A percentile compares a stretch with the other conserved stretches of the same genome.
These are phyloP conservation scores for Hypoxylon subgilvum DNA, from an alignment of 495 filamentous ascomycete species.

Conservation along the genomic window DNA sequence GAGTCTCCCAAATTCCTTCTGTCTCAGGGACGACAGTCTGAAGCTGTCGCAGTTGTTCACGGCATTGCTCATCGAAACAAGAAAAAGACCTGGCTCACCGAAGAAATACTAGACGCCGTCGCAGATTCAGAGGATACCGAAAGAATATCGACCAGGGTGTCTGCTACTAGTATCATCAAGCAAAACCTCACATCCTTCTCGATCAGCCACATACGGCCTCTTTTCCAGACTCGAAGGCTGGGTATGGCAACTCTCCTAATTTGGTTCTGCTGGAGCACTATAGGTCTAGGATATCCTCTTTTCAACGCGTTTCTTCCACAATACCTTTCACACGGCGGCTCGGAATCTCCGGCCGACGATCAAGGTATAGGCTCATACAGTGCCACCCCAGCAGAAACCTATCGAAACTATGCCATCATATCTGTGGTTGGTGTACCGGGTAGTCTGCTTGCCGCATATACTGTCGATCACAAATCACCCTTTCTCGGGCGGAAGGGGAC, in stretches of 20 bases:
- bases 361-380: constrained; percentile 13
- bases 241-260: constrained; percentile 58
- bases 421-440: constrained; percentile 74
- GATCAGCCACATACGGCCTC: constrained; percentile 50
- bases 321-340: constrained; percentile 74
- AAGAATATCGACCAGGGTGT: constrained; percentile 32
- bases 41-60: constrained; percentile 77
- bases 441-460: constrained; percentile 70
- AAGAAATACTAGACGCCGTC: constrained; percentile 62
- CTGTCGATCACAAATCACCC: constrained; percentile 69
- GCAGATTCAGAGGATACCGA: constrained; percentile 44
- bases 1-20: constrained; percentile 87
- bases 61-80: constrained; percentile 74
- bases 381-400: constrained; percentile 49
- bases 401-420: constrained; percentile 79
- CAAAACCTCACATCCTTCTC: constrained; percentile 51
- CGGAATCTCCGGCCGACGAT: constrained; percentile 44
- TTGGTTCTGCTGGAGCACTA: constrained; percentile 64
- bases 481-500: constrained; percentile 76
- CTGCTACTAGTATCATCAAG: constrained; percentile 46
- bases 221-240: constrained; percentile 56
- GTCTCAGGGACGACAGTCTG: constrained; percentile 71
- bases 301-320: constrained; percentile 88
- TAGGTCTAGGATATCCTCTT: constrained; percentile 70
- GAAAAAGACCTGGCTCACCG: constrained; percentile 67